Evolutionary conservation across 441 rosid genomes (phyloP), one percentile per base, ranked within the genome.

Genomic region (Codiaeum variegatum): DNA sequence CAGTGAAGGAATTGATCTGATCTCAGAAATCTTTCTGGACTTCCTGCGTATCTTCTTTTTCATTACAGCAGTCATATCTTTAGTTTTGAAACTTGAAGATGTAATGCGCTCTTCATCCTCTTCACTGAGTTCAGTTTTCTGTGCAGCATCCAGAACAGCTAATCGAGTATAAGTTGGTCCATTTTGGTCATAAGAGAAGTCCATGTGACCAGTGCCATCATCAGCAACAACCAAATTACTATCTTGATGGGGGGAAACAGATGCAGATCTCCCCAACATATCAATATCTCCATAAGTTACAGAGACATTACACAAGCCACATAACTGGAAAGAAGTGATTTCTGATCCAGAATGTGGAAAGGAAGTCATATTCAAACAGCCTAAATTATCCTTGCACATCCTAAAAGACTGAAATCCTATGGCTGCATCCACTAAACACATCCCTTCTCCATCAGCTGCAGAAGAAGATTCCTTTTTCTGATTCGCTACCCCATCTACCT

Each of bases 1-100:
- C 67, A 77, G 63, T 38, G 75, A 74, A 9, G 77, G 23, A 55
- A 83, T 52, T 70, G 79, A 81, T 85, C 82, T 84, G 63, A 87
- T 83, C 82, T 85, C 89, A 40, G 98, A 89, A 81, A 85, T 80
- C 72, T 86, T 91, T 79, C 80, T 92, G 34, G 93, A 90, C 82
- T 89, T 91, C 80, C 87, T 88, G 58, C 79, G 85, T 36, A 77
- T 76, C 88, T 87, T 91, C 84, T 76, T 88, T 77, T 80, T 82
- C 75, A 51, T 62, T 70, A 54, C 61, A 79, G 59, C 75, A 28
- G 59, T 34, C 60, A 66, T 78, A 73, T 69, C 84, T 62, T 82
- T 85, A 16, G 62, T 72, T 74, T 76, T 60, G 42, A 80, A 75
- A 51, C 49, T 67, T 49, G 83, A 76, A 77, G 81, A 83, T 78